Evolutionary conservation across 306 rosid genomes (phyloP).

Genomic region (Astragalus glycyphyllos): DNA sequence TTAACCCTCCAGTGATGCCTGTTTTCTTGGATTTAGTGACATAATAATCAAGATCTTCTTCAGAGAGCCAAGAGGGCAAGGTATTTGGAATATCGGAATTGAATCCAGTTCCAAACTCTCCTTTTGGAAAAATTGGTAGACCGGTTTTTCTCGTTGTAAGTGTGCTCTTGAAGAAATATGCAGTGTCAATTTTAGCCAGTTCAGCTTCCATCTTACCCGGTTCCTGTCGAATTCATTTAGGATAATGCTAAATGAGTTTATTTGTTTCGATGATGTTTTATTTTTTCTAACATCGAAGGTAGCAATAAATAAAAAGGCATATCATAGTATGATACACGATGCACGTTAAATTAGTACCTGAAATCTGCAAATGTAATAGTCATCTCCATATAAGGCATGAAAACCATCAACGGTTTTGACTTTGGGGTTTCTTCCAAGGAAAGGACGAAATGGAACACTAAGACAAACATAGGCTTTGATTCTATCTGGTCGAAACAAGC

Average conservation of each 20-base stretch:
- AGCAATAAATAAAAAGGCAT: too few relatives aligned
- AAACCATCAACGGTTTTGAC: constrained; percentile 32
- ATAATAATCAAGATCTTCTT: constrained; percentile 43
- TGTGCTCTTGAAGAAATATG: constrained; percentile 32
- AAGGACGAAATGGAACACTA: constrained; percentile 46
- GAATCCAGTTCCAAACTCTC: constrained; percentile 39
- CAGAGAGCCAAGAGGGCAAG: constrained; percentile 51
- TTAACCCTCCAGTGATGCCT: constrained; percentile 45
- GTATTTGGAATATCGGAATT: constrained; percentile 19
- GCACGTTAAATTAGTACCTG: too few relatives aligned
- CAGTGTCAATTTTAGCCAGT: constrained; percentile 22
- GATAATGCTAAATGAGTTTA: too few relatives aligned
- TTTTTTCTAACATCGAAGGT: too few relatives aligned
- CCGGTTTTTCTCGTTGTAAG: constrained; percentile 37
- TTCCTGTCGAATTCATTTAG: constrained; percentile 27
- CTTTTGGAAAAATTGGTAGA: constrained; percentile 43
- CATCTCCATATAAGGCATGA: constrained; percentile 41
- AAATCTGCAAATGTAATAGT: constrained; percentile 51
- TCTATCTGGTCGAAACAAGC: constrained; percentile 50
- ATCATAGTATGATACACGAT: too few relatives aligned
- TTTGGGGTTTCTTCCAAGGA: constrained; percentile 31
- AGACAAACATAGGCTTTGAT: constrained; percentile 50
- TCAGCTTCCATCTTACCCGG: constrained; percentile 43
- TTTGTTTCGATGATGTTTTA: too few relatives aligned
- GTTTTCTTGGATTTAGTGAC: constrained; percentile 34